Evolutionary conservation across 2,329 filamentous ascomycete genomes (phyloP).

Genomic region (Monilinia fructicola): DNA sequence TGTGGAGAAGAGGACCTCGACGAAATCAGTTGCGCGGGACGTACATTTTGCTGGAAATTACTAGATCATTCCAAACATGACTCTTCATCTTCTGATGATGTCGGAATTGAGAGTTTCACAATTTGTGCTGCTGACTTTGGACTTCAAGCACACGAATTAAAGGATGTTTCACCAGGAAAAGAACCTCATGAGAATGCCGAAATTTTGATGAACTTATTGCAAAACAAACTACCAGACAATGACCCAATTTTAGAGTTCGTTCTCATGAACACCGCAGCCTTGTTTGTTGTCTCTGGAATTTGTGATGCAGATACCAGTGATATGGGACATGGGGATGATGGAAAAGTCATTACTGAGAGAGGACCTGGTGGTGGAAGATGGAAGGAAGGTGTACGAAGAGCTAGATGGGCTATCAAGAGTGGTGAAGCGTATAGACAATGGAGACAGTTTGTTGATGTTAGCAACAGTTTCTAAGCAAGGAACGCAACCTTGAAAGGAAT

Average conservation of each 20-base stretch:
- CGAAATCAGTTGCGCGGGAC: slow-evolving; percentile 88
- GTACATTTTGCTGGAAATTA: slow-evolving; percentile 85
- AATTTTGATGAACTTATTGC: slow-evolving; percentile 76
- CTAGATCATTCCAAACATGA: slow-evolving; percentile 48
- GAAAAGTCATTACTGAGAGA: slow-evolving; percentile 74
- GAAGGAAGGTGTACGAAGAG: slow-evolving; percentile 90
- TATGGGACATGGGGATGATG: slow-evolving; percentile 79
- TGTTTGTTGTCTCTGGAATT: slow-evolving; percentile 82
- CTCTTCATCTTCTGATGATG: slow-evolving; percentile 43
- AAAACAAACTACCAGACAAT: slow-evolving; percentile 68
- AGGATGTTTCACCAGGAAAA: slow-evolving; percentile 79
- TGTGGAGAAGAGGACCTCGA: slow-evolving; percentile 95
- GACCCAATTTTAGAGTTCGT: slow-evolving; percentile 92
- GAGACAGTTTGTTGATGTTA: slow-evolving; percentile 79
- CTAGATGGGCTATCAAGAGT: slow-evolving; percentile 83
- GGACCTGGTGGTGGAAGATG: slow-evolving; percentile 85
- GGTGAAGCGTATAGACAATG: slow-evolving; percentile 84
- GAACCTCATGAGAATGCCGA: slow-evolving; percentile 83
- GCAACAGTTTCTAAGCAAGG: slow-evolving; percentile 33
- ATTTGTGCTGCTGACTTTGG: slow-evolving; percentile 87
- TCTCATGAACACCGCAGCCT: slow-evolving; percentile 85
- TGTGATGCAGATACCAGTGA: slow-evolving; percentile 79
- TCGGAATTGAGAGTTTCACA: slow-evolving; percentile 72
- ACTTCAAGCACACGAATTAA: slow-evolving; percentile 69
- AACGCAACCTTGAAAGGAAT: not conserved